Conservation (phyloP, 2,329 filamentous ascomycete species). For the Epichloe sp. region DNA sequence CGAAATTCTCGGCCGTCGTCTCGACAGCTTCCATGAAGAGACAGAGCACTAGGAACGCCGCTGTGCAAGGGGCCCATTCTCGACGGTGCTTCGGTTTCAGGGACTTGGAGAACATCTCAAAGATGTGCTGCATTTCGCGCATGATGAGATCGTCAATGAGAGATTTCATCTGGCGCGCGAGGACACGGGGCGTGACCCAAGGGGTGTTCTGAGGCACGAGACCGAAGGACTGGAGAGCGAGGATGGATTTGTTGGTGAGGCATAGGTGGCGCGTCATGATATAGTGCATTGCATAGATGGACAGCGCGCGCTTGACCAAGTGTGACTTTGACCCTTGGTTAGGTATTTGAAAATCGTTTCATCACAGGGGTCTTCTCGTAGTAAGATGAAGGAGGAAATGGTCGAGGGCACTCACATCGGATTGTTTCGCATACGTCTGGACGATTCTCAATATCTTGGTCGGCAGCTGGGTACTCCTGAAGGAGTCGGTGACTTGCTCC, state of each 20-base stretch:
- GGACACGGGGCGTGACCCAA: conserved; percentile 38
- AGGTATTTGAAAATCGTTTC: neutral
- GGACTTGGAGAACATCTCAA: conserved; percentile 37
- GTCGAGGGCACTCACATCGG: conserved; percentile 23
- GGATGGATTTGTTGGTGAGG: conserved; percentile 31
- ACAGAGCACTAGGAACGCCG: conserved; percentile 42
- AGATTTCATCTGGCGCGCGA: conserved; percentile 43
- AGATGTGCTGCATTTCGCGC: conserved; percentile 37
- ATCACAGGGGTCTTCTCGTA: neutral
- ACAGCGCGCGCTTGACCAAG: conserved; percentile 40
- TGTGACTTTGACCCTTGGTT: conserved; percentile 18
- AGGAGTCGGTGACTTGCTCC: conserved; percentile 35
- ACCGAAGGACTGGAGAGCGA: conserved; percentile 26
- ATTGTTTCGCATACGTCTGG: conserved; percentile 32
- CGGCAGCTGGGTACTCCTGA: conserved; percentile 32
- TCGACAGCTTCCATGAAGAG: conserved; percentile 47
- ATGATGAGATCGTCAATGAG: conserved; percentile 42
- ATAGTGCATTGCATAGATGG: conserved; percentile 44
- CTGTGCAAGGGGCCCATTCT: conserved; percentile 44
- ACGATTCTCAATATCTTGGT: conserved; percentile 32
- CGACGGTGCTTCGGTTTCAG: conserved; percentile 39
- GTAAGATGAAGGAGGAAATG: neutral
- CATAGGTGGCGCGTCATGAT: conserved; percentile 42
- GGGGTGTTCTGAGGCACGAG: conserved; percentile 30
- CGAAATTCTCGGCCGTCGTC: conserved; percentile 37